Conservation (phyloP, 345 rosid species). For the Bruguiera gymnorhiza region DNA sequence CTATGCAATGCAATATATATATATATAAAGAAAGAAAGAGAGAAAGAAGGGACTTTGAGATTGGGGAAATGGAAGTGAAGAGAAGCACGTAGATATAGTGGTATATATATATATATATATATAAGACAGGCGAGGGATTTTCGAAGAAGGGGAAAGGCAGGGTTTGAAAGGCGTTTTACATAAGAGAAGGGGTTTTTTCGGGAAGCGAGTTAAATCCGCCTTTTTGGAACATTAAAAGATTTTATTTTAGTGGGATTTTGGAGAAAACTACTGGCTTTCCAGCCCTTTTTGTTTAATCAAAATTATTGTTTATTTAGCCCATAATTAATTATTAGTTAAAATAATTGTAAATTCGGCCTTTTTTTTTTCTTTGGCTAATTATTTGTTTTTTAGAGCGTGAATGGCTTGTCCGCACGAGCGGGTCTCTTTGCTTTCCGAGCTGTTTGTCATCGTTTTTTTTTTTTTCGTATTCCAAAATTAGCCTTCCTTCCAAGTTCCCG, state of each 20-base stretch:
- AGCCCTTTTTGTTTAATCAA: slow-evolving; percentile 19
- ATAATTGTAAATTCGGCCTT: slow-evolving; percentile 1
- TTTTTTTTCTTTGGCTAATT: slow-evolving; percentile 1
- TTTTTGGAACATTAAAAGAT: slow-evolving; percentile 12
- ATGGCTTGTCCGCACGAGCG: slow-evolving; percentile 65
- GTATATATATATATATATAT: background rate
- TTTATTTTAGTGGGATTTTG: background rate
- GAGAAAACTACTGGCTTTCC: slow-evolving; percentile 18
- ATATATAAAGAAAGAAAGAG: too few species aligned
- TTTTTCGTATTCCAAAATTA: slow-evolving; percentile 18
- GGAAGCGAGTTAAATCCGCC: slow-evolving; percentile 31
- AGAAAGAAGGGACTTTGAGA: slow-evolving; percentile 5
- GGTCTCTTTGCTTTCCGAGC: slow-evolving; percentile 57
- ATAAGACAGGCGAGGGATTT: slow-evolving; percentile 18
- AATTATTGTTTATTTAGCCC: slow-evolving; percentile 18
- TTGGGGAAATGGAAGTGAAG: slow-evolving; percentile 30
- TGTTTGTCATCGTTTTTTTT: slow-evolving; percentile 25
- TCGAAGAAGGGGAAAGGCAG: slow-evolving; percentile 24
- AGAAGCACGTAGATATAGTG: slow-evolving; percentile 11
- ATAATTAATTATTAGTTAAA: slow-evolving; percentile 6
- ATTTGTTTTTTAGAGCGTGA: slow-evolving; percentile 33
- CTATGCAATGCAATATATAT: background rate
- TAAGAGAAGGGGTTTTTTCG: slow-evolving; percentile 11
- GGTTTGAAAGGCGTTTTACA: slow-evolving; percentile 37
- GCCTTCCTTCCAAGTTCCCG: background rate